phyloP scores from a whole-genome alignment of 1,284 basidiomycete genomes.

The Boletus mariae region DNA sequence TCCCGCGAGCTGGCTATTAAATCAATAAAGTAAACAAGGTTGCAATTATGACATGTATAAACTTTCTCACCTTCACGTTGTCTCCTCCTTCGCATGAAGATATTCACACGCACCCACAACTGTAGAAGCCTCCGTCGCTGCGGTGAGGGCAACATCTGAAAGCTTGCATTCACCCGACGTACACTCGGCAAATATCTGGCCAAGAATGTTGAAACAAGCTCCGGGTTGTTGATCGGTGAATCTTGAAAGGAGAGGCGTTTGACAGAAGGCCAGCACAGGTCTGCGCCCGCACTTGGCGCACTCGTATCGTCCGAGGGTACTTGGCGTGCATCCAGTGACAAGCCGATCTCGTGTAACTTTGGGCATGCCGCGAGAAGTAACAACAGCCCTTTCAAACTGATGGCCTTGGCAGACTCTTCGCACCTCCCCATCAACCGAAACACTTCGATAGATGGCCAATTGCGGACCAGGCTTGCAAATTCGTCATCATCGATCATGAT shows the following conservation, averaged over 20 bases:
- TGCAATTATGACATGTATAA: not conserved
- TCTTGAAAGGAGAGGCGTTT: not conserved
- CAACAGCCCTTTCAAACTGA: constrained; percentile 3
- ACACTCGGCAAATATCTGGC: not conserved
- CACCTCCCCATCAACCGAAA: not conserved
- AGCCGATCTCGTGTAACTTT: not conserved
- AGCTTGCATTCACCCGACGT: not conserved
- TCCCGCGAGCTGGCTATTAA: not conserved
- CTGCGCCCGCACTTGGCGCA: not conserved
- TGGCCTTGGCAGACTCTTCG: not conserved
- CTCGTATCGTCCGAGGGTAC: not conserved
- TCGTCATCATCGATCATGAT: not conserved
- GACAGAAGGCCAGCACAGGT: not conserved
- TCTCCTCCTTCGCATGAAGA: not conserved
- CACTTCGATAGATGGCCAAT: constrained; percentile 1
- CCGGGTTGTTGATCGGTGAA: not conserved
- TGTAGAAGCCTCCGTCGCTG: not conserved
- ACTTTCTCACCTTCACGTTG: not conserved
- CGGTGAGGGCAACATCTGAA: not conserved
- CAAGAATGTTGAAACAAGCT: not conserved
- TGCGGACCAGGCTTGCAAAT: not conserved
- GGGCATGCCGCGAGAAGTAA: not conserved
- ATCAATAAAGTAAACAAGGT: not conserved
- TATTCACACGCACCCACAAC: not conserved
- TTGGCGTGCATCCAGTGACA: constrained; percentile 1